Evolutionary conservation across 495 filamentous ascomycete species (phyloP).

Genomic region (Parathielavia appendiculata): DNA sequence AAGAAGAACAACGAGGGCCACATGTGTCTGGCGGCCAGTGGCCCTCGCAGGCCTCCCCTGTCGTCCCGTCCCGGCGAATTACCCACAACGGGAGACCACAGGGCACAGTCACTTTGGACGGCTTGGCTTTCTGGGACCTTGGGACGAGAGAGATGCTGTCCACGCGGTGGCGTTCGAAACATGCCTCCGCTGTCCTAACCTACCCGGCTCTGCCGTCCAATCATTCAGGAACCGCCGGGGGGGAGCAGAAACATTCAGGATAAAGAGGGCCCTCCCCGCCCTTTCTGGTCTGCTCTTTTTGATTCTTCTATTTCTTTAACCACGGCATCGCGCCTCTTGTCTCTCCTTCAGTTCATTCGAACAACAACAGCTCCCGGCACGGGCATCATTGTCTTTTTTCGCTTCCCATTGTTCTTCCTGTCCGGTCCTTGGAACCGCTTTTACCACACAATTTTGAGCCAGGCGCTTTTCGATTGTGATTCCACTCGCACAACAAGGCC

Average conservation of each 20-base stretch:
- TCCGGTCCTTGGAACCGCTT: conserved; percentile 8
- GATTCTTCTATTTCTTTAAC: conserved; percentile 16
- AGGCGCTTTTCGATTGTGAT: conserved; percentile 24
- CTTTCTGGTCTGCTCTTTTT: conserved; percentile 10
- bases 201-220: conserved; percentile 17
- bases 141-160: conserved; percentile 17
- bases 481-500: conserved; percentile 1
- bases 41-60: conserved; percentile 3
- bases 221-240: conserved; percentile 20
- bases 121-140: conserved; percentile 11
- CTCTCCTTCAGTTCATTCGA: conserved; percentile 21
- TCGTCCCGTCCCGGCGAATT: not conserved
- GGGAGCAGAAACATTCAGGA: conserved; percentile 30
- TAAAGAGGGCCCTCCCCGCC: conserved; percentile 24
- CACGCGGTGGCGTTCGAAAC: conserved; percentile 29
- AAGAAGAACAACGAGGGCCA: not conserved
- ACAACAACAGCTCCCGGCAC: conserved; percentile 10
- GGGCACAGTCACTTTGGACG: conserved; percentile 7
- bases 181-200: conserved; percentile 1
- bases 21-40: conserved; percentile 1
- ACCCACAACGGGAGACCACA: conserved; percentile 11
- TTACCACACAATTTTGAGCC: conserved; percentile 18
- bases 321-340: conserved; percentile 24
- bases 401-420: conserved; percentile 13
- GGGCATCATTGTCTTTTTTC: conserved; percentile 21